These are phyloP conservation scores for Macaranga tanarius DNA, from an alignment of 441 rosid species.

Conservation along the genomic window DNA sequence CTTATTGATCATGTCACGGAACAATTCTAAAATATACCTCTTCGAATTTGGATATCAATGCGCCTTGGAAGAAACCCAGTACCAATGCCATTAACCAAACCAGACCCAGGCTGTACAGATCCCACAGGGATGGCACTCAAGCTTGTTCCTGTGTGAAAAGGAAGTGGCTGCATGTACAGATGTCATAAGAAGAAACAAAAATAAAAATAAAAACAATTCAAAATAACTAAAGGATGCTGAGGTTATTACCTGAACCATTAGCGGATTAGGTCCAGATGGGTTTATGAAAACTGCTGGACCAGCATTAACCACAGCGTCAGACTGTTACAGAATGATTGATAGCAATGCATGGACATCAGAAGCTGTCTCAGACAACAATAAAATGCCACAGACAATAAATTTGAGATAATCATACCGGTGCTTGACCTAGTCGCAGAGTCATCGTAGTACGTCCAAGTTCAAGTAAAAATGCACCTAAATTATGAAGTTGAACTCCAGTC, in stretches of 20 bases:
- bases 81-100: conserved; percentile 48
- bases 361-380: background rate
- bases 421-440: conserved; percentile 72
- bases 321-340: conserved; percentile 40
- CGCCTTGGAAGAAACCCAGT: conserved; percentile 61
- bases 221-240: background rate
- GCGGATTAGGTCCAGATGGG: conserved; percentile 69
- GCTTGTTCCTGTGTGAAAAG: conserved; percentile 59
- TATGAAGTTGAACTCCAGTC: conserved; percentile 49
- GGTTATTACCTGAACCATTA: conserved; percentile 72
- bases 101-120: conserved; percentile 49
- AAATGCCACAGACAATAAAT: conserved; percentile 14
- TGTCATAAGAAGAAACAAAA: conserved; percentile 26
- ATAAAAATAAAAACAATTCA: background rate
- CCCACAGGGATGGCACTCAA: conserved; percentile 52
- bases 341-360: conserved; percentile 11
- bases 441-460: conserved; percentile 79
- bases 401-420: conserved; percentile 45
- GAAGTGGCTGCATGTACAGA: conserved; percentile 51
- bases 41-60: conserved; percentile 74
- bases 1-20: background rate
- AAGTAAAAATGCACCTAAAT: conserved; percentile 69
- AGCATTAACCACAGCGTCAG: conserved; percentile 75
- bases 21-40: conserved; percentile 39
- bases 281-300: conserved; percentile 78